Evolutionary conservation across 805 yeast genomes (phyloP).

Genomic region (Candida vartiovaarae): DNA sequence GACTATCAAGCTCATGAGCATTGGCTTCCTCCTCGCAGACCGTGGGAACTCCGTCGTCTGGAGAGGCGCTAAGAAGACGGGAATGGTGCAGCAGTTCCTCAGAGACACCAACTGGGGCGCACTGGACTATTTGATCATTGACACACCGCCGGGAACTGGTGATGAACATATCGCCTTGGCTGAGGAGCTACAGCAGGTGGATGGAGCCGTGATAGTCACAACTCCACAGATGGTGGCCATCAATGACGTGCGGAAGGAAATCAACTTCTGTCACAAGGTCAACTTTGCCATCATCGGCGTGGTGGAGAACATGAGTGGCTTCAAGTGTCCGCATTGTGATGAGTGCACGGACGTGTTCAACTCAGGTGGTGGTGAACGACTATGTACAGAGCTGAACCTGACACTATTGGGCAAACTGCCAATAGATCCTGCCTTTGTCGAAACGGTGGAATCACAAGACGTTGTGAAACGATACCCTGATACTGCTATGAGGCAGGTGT

Average conservation of each 20-base stretch:
- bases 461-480: conserved; percentile 8
- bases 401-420: conserved; percentile 84
- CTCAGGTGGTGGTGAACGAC: conserved; percentile 79
- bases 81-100: conserved; percentile 92
- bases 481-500: conserved; percentile 10
- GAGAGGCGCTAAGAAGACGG: conserved; percentile 98
- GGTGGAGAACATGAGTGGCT: conserved; percentile 95
- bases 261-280: conserved; percentile 86
- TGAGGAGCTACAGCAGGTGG: conserved; percentile 71
- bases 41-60: conserved; percentile 91
- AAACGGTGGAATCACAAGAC: conserved; percentile 62
- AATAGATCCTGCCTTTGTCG: conserved; percentile 86
- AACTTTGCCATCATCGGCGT: conserved; percentile 75
- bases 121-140: conserved; percentile 71
- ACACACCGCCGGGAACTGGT: conserved; percentile 98
- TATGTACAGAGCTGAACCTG: conserved; percentile 57
- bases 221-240: conserved; percentile 94
- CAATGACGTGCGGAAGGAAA: conserved; percentile 91
- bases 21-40: conserved; percentile 80
- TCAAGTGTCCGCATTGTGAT: conserved; percentile 86
- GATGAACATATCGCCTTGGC: conserved; percentile 98
- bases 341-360: conserved; percentile 91
- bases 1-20: conserved; percentile 35
- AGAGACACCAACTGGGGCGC: conserved; percentile 89
- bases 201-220: conserved; percentile 92